A percentile compares a stretch with the other conserved stretches of the same genome.
Conservation (phyloP, 768 basidiomycete genomes). For the Tephrocybe rancida region DNA sequence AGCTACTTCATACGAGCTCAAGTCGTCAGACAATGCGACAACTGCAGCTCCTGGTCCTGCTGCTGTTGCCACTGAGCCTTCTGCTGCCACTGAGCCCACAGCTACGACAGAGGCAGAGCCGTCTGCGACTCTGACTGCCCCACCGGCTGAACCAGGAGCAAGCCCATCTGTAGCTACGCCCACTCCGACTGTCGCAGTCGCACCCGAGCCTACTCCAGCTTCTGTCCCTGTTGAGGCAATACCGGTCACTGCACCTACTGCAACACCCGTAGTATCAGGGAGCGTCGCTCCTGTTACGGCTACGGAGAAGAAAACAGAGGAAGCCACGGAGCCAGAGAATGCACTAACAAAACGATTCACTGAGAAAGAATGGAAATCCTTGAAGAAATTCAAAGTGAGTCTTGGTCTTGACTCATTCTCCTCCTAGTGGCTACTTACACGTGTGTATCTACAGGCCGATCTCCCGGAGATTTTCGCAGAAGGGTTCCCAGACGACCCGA, state of each 20-base stretch:
- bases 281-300: too few species aligned
- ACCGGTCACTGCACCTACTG: constrained; percentile 6
- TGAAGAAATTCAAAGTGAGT: constrained; percentile 69
- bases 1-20: too few species aligned
- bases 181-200: constrained; percentile 8
- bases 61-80: constrained; percentile 6
- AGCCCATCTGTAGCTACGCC: constrained; percentile 14
- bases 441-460: constrained; percentile 25
- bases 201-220: constrained; percentile 5
- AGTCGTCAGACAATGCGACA: too few species aligned
- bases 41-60: constrained; percentile 5
- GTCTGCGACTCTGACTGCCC: constrained; percentile 15
- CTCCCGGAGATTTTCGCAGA: constrained; percentile 58
- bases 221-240: constrained; percentile 9
- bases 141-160: constrained; percentile 17
- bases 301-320: constrained; percentile 17
- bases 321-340: constrained; percentile 62
- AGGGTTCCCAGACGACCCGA: constrained; percentile 61
- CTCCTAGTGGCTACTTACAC: background rate
- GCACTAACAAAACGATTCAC: constrained; percentile 71
- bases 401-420: background rate
- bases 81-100: background rate
- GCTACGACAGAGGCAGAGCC: constrained; percentile 4
- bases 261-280: too few species aligned
- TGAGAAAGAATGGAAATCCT: constrained; percentile 67